phyloP scores from a whole-genome alignment of 192 early-diverging fungal genomes.

The Lunasporangiospora selenospora region DNA sequence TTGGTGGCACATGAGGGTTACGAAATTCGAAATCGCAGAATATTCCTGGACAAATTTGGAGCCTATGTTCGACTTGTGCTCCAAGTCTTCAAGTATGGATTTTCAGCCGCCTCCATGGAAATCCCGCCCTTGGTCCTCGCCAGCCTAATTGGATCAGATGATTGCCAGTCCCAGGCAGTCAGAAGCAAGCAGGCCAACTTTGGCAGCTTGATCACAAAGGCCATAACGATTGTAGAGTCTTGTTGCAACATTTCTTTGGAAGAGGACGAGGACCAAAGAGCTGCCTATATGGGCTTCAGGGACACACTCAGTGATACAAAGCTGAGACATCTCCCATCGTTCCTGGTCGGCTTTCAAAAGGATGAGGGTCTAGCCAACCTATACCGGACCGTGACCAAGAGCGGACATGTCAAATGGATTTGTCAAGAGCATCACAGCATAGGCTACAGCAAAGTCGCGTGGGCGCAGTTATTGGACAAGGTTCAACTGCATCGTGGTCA shows the following conservation, averaged over 20 bases:
- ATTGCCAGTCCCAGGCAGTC: background rate
- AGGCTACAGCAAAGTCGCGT: background rate
- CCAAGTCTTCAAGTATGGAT: background rate
- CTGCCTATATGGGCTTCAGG: too few relatives aligned
- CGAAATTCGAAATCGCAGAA: background rate
- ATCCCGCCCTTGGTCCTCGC: background rate
- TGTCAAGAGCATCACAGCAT: background rate
- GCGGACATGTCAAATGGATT: constrained; percentile 1
- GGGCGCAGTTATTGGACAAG: background rate
- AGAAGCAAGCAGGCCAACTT: background rate
- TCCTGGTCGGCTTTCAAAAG: background rate
- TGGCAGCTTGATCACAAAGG: background rate
- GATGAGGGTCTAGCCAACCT: background rate
- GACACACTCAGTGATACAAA: background rate
- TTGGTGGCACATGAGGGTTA: background rate
- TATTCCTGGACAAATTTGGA: background rate
- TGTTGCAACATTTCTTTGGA: background rate
- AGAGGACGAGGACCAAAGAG: background rate
- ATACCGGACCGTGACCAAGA: background rate
- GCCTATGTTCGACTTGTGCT: background rate
- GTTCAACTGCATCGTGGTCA: background rate
- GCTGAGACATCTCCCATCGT: background rate
- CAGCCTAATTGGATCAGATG: background rate
- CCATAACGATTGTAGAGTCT: background rate
- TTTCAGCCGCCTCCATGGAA: background rate